Percentiles rank a stretch among this genome's conserved stretches.
Evolutionary conservation across 805 yeast species (phyloP).

Genomic region (Lachancea meyersii): DNA sequence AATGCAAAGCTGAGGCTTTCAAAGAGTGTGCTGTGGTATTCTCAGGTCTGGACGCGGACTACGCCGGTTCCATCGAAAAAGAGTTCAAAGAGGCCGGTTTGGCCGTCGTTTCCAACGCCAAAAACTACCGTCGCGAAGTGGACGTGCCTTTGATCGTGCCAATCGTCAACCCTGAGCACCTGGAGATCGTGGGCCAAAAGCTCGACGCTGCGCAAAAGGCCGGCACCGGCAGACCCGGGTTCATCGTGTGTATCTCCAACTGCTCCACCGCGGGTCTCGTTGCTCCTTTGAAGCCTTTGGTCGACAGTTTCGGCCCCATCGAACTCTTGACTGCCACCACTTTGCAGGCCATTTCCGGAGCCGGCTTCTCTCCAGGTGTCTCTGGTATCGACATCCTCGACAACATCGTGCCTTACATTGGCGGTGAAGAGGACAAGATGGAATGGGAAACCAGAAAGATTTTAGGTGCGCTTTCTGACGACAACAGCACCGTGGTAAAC

Average conservation of each 20-base stretch:
- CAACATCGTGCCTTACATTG: slow-evolving; percentile 88
- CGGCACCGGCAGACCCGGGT: slow-evolving; percentile 64
- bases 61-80: slow-evolving; percentile 87
- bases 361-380: slow-evolving; percentile 97
- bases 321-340: slow-evolving; percentile 84
- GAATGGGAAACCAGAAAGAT: slow-evolving; percentile 98
- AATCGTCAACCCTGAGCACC: slow-evolving; percentile 87
- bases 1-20: slow-evolving; percentile 72
- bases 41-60: slow-evolving; percentile 89
- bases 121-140: slow-evolving; percentile 83
- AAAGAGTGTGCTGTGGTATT: slow-evolving; percentile 89
- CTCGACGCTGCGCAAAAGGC: slow-evolving; percentile 47
- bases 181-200: slow-evolving; percentile 60
- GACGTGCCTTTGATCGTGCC: slow-evolving; percentile 94
- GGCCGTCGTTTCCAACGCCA: slow-evolving; percentile 88
- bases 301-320: slow-evolving; percentile 84
- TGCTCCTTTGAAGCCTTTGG: slow-evolving; percentile 92
- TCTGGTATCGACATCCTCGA: slow-evolving; percentile 92
- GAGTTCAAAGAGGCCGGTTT: slow-evolving; percentile 77
- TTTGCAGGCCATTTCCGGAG: slow-evolving; percentile 96
- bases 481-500: slow-evolving; percentile 49
- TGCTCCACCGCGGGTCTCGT: slow-evolving; percentile 98
- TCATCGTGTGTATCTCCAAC: slow-evolving; percentile 90
- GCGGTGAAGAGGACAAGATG: slow-evolving; percentile 97
- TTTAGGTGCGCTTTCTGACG: slow-evolving; percentile 54